A percentile compares a stretch with the other conserved stretches of the same genome.
Evolutionary conservation across 768 basidiomycete species (phyloP).

Genomic region (Naganishia antarctica): DNA sequence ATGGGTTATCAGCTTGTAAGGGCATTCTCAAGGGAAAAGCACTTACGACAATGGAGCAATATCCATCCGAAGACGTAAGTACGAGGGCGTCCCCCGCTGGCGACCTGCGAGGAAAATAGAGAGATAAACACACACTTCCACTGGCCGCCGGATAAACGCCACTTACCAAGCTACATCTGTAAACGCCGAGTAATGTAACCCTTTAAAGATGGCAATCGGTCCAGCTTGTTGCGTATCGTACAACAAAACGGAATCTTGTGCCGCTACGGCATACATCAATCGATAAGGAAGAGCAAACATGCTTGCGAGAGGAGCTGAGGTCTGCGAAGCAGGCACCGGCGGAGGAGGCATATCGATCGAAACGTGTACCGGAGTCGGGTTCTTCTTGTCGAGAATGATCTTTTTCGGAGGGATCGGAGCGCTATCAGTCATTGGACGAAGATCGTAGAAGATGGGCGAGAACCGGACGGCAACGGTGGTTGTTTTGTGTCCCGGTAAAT

Average conservation of each 20-base stretch:
- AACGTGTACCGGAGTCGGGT: conserved; percentile 46
- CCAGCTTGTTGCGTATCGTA: conserved; percentile 96
- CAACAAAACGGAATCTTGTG: conserved; percentile 89
- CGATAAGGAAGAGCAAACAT: conserved; percentile 87
- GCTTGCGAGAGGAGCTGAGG: conserved; percentile 52
- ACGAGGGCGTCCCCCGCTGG: conserved; percentile 90
- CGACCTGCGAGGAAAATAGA: conserved; percentile 66
- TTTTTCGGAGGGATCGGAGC: conserved; percentile 54
- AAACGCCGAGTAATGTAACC: conserved; percentile 95
- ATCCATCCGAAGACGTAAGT: conserved; percentile 88
- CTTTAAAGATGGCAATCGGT: conserved; percentile 84
- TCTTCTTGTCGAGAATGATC: conserved; percentile 57
- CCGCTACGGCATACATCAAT: conserved; percentile 90
- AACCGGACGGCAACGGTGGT: conserved; percentile 90
- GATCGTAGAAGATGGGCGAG: conserved; percentile 85
- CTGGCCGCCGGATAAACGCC: conserved; percentile 10
- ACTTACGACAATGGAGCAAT: conserved; percentile 79
- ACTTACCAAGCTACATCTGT: conserved; percentile 92
- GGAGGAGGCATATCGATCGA: conserved; percentile 58
- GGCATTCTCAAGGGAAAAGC: not conserved
- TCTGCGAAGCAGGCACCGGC: conserved; percentile 55
- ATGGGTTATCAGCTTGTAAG: not conserved
- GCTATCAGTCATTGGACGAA: conserved; percentile 56
- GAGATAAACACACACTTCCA: conserved; percentile 13
- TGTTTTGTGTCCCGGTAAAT: conserved; percentile 92